phyloP scores from a whole-genome alignment of 2,329 filamentous ascomycete species.

The Lachnellula hyalina region DNA sequence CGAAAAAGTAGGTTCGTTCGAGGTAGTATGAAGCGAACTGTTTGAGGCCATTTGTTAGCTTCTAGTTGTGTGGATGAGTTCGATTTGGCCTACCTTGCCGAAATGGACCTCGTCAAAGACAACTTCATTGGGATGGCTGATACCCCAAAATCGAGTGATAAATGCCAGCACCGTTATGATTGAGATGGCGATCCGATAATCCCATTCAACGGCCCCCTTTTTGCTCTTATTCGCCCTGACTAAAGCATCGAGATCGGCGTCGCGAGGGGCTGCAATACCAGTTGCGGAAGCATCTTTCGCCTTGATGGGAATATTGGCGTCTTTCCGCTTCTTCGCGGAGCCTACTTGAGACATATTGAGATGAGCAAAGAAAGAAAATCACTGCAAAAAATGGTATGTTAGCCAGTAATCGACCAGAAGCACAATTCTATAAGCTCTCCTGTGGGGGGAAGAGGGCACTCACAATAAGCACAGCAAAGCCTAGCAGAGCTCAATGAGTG shows the following conservation, averaged over 20 bases:
- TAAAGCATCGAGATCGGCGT: conserved; percentile 46
- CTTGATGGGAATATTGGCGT: conserved; percentile 41
- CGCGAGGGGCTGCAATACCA: conserved; percentile 28
- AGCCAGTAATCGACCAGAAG: conserved; percentile 13
- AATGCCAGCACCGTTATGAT: conserved; percentile 83
- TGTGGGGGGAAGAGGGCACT: neutral
- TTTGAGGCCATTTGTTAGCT: conserved; percentile 12
- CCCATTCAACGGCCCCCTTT: conserved; percentile 58
- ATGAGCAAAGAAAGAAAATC: conserved; percentile 15
- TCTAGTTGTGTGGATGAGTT: neutral
- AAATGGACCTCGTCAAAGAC: conserved; percentile 99
- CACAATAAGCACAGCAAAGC: conserved; percentile 1
- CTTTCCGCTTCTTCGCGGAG: conserved; percentile 34
- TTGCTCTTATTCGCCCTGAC: conserved; percentile 38
- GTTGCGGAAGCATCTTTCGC: conserved; percentile 41
- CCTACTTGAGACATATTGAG: conserved; percentile 29
- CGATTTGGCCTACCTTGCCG: conserved; percentile 69
- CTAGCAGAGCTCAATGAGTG: conserved; percentile 16
- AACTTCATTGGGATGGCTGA: conserved; percentile 90
- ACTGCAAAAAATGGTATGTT: conserved; percentile 5
- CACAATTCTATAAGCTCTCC: neutral
- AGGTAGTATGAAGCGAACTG: conserved; percentile 79
- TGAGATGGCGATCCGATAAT: conserved; percentile 73
- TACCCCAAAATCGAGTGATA: conserved; percentile 90
- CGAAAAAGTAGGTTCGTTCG: conserved; percentile 98